Base-by-base conservation (phyloP, 805 yeast species). In the Metschnikowia kofuensis region DNA sequence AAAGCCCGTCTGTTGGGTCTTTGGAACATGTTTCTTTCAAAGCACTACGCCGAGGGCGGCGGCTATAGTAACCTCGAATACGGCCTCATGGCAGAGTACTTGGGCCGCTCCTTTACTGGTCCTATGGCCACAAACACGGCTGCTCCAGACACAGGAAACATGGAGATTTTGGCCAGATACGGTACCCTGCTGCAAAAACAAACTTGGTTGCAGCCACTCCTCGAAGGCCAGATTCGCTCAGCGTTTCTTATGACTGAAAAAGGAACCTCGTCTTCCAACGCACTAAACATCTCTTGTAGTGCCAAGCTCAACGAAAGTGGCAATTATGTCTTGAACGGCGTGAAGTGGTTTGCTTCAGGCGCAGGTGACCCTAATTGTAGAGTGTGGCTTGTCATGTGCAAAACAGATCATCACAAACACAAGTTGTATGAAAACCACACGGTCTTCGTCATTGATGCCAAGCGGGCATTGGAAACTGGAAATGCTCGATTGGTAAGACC, bases 271-370 rank as follows among this genome's bases (percentile, higher is more conserved):
- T 79, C 84, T 0, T 80, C 86, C 12, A 82, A 83, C 61, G 85
- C 86, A 1, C 70, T 82, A 53, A 82, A 82, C 62, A 79, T 82
- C 49, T 69, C 79, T 1, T 64, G 77, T 37, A 59, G 70, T 29
- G 83, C 83, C 30, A 53, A 35, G 14, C 51, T 55, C 51, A 70
- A 66, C 49, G 58, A 59, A 6, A 63, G 60, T 13, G 83, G 79
- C 3, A 72, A 75, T 50, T 78, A 71, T 45, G 76, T 80, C 2
- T 54, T 83, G 42, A 78, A 79, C 52, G 87, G 87, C 6, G 73
- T 79, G 46, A 83, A 83, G 61, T 83, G 87, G 87, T 82, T 83
- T 75, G 83, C 85, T 2, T 79, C 85, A 0, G 87, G 87, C 29
- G 86, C 85, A 35, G 86, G 85, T 27, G 87, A 82, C 60, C 86